Evolutionary conservation across 2,329 filamentous ascomycete genomes (phyloP).

Genomic region (Aspergillus japonicus): DNA sequence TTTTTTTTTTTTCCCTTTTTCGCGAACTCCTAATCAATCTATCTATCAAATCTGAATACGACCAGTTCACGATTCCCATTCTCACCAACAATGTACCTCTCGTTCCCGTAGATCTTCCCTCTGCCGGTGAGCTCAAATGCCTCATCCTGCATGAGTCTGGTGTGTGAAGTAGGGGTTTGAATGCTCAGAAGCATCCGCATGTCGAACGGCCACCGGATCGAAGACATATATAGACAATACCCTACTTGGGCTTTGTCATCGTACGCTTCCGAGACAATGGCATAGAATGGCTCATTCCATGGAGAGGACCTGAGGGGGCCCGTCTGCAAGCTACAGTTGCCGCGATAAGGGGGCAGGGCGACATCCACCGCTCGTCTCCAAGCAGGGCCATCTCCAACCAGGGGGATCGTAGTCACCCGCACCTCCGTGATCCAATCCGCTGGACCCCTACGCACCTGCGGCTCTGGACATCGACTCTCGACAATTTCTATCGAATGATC

Average conservation of each 20-base stretch:
- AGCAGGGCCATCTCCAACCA: constrained; percentile 51
- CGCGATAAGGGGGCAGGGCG: constrained; percentile 47
- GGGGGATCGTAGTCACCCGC: constrained; percentile 55
- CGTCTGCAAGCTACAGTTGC: constrained; percentile 40
- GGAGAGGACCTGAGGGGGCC: constrained; percentile 25
- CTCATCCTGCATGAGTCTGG: constrained; percentile 32
- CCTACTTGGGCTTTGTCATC: constrained; percentile 33
- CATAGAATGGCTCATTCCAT: constrained; percentile 34
- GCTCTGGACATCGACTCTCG: constrained; percentile 56
- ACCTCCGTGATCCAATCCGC: constrained; percentile 44
- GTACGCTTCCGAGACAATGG: constrained; percentile 37
- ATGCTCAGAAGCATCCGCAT: constrained; percentile 30
- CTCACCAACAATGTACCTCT: constrained; percentile 63
- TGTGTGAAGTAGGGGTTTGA: constrained; percentile 23
- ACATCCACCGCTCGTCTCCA: constrained; percentile 49
- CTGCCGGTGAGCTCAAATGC: constrained; percentile 52
- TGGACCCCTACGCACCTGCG: constrained; percentile 44
- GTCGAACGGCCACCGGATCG: constrained; percentile 27
- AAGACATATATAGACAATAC: constrained; percentile 38
- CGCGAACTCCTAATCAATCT: not conserved
- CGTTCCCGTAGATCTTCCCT: constrained; percentile 58
- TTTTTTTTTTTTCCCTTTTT: no score
- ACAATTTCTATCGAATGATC: constrained; percentile 52
- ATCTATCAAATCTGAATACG: constrained; percentile 52
- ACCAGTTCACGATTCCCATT: constrained; percentile 53